Evolutionary conservation across 805 yeast species (phyloP).

Genomic region (Suhomyces emberorum): DNA sequence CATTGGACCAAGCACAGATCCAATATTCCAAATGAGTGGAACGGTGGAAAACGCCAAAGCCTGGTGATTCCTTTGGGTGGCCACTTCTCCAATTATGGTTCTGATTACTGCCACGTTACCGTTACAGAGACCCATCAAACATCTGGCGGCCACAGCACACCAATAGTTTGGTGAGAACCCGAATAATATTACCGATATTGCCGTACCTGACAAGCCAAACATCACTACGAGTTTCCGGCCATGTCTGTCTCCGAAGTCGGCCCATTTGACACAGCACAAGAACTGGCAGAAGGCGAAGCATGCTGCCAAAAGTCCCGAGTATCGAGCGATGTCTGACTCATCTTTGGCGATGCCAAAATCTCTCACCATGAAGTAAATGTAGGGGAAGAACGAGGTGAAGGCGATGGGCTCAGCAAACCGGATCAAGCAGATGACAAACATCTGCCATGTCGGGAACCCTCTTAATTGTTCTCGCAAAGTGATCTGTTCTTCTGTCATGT

Average conservation of each 20-base stretch:
- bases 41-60: constrained; percentile 28
- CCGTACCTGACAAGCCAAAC: constrained; percentile 24
- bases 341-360: constrained; percentile 19
- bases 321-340: constrained; percentile 19
- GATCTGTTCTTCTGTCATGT: background rate
- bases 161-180: constrained; percentile 29
- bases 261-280: constrained; percentile 27
- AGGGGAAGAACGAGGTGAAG: constrained; percentile 13
- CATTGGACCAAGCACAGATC: constrained; percentile 30
- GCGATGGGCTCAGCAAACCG: constrained; percentile 13
- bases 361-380: constrained; percentile 18
- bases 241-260: constrained; percentile 24
- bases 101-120: constrained; percentile 32
- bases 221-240: constrained; percentile 29
- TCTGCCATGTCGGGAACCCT: constrained; percentile 21
- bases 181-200: constrained; percentile 22
- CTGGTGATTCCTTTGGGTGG: constrained; percentile 28
- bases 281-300: constrained; percentile 23
- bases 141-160: constrained; percentile 27
- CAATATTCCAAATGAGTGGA: constrained; percentile 32
- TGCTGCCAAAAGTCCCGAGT: constrained; percentile 20
- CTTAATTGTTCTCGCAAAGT: constrained; percentile 12
- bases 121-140: constrained; percentile 26
- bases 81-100: constrained; percentile 32
- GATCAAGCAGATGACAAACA: constrained; percentile 18